Evolutionary conservation across 2,329 filamentous ascomycete genomes (phyloP), one percentile per base, ranked within the genome.

Genomic region (Penicillium psychrosexuale): DNA sequence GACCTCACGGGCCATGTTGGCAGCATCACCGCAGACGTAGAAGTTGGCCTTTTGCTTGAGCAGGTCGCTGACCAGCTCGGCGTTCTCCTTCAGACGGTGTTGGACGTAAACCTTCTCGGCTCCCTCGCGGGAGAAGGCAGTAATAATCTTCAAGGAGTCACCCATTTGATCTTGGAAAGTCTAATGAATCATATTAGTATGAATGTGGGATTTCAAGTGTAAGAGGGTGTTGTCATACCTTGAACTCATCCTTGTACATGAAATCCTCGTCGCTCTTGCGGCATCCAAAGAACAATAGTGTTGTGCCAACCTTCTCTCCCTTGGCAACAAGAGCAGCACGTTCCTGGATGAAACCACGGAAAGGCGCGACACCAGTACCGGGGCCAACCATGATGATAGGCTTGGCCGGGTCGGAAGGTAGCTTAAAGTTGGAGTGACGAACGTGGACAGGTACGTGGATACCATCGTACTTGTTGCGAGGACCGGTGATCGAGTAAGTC

Each of bases 351-450:
- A 99, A 99, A 7, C 83, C 94, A 63, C 94, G 87, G 85, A 99
- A 97, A 17, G 94, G 94, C 27, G 94, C 94, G 52, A 97, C 91
- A 80, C 94, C 94, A 50, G 94, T 97, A 70, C 94, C 94, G 12
- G 94, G 94, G 24, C 94, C 94, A 65, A 97, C 85, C 86, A 97
- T 92, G 73, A 99, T 96, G 66, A 99, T 80, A 30, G 94, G 94
- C 77, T 95, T 96, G 46, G 88, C 85, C 4, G 94, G 91, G 68
- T 99, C 92, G 15, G 94, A 97, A 8, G 94, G 94, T 30, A 99
- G 84, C 80, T 97, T 97, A 84, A 99, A 99, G 80, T 97, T 99
- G 61, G 94, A 97, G 78, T 97, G 93, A 61, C 94, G 90, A 56
- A 99, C 86, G 71, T 99, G 94, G 13, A 99, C 90, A 3, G 94